A percentile compares a stretch with the other conserved stretches of the same genome.
Conservation (phyloP, 805 yeast genomes). For the Metschnikowia reukaufii region DNA sequence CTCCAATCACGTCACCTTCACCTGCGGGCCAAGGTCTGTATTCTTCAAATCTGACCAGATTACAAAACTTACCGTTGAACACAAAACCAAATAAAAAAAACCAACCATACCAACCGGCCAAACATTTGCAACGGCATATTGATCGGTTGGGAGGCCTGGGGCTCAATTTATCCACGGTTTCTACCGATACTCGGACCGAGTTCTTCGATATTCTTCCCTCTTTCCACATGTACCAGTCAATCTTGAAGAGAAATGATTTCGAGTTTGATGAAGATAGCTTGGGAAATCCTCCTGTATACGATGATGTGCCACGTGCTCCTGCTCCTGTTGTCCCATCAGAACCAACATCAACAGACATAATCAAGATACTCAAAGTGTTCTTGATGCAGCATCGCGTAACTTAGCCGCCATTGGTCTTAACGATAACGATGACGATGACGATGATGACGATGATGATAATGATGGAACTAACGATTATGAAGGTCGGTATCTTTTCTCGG, state of each 20-base stretch:
- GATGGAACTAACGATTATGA: constrained; percentile 15
- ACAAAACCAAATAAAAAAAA: constrained; percentile 15
- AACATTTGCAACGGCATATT: constrained; percentile 37
- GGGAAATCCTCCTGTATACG: constrained; percentile 39
- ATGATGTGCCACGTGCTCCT: constrained; percentile 26
- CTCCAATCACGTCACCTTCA: constrained; percentile 12
- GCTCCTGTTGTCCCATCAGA: constrained; percentile 6
- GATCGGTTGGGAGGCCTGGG: constrained; percentile 23
- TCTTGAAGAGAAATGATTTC: constrained; percentile 42
- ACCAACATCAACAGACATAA: background rate
- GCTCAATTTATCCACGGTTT: constrained; percentile 10
- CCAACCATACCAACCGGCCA: constrained; percentile 35
- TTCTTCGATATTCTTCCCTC: constrained; percentile 63
- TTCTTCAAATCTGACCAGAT: background rate
- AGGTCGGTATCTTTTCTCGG: constrained; percentile 20
- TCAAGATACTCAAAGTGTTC: constrained; percentile 7
- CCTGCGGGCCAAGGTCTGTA: background rate
- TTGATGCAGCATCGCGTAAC: constrained; percentile 14
- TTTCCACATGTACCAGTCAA: constrained; percentile 63
- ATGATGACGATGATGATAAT: constrained; percentile 8
- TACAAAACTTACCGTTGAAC: background rate
- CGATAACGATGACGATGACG: constrained; percentile 2
- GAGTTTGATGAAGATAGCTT: constrained; percentile 38
- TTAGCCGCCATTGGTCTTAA: constrained; percentile 5
- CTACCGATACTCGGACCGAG: constrained; percentile 20